phyloP scores from a whole-genome alignment of 2,329 filamentous ascomycete genomes.

The Pseudogymnoascus sp. region DNA sequence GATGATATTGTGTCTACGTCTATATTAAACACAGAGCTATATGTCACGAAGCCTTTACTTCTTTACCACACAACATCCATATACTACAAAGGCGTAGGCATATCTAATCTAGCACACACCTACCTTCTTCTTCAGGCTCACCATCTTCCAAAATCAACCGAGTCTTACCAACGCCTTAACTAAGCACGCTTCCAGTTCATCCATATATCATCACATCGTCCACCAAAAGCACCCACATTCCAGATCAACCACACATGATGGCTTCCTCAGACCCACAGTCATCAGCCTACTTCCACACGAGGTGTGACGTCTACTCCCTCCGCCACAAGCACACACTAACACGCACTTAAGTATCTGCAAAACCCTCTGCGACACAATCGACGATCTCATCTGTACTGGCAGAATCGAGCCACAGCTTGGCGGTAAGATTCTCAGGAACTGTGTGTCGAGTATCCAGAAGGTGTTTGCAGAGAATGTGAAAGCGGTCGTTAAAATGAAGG shows the following conservation, averaged over 20 bases:
- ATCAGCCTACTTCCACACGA: background rate
- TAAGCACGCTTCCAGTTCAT: background rate
- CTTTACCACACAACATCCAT: background rate
- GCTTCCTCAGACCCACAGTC: background rate
- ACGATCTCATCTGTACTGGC: conserved; percentile 17
- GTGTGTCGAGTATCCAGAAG: background rate
- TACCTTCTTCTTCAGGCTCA: background rate
- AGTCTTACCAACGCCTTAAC: background rate
- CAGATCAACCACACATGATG: background rate
- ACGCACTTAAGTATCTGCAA: conserved; percentile 13
- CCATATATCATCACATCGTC: background rate
- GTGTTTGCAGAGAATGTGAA: background rate
- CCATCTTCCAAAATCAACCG: background rate
- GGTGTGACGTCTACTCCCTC: background rate
- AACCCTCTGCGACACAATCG: conserved; percentile 14
- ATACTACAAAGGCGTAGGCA: background rate
- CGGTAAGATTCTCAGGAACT: conserved; percentile 12
- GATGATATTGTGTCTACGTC: background rate
- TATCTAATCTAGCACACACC: background rate
- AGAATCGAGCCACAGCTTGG: conserved; percentile 17
- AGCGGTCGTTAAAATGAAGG: background rate
- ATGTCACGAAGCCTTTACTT: background rate
- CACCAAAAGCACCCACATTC: background rate
- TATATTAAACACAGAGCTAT: background rate
- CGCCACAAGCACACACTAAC: background rate